These are phyloP conservation scores for Microsporum canis DNA, from an alignment of 2,329 filamentous ascomycete genomes.

Conservation along the genomic window DNA sequence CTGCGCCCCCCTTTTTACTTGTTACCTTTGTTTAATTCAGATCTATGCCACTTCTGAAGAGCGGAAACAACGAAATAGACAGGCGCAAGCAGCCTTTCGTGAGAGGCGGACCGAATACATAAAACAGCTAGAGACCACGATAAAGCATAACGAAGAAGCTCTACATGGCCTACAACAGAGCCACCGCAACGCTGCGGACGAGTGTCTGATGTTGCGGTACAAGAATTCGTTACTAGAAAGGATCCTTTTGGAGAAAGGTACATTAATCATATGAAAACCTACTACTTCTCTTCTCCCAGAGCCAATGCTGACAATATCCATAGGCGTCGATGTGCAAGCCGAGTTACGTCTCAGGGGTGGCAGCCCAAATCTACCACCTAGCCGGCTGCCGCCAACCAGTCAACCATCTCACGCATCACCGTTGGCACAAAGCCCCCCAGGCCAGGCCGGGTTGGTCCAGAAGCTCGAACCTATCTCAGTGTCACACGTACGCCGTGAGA, in stretches of 20 bases:
- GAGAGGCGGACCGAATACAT: conserved; percentile 98
- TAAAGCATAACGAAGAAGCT: conserved; percentile 92
- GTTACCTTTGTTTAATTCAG: conserved; percentile 38
- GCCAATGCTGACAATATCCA: conserved; percentile 3
- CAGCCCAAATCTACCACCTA: conserved; percentile 61
- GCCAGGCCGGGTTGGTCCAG: conserved; percentile 63
- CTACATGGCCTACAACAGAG: conserved; percentile 86
- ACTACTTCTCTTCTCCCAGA: not conserved
- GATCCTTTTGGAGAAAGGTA: conserved; percentile 92
- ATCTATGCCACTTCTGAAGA: conserved; percentile 99
- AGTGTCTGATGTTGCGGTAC: conserved; percentile 95
- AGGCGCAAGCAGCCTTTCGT: conserved; percentile 93
- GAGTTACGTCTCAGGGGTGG: conserved; percentile 88
- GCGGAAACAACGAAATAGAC: conserved; percentile 91
- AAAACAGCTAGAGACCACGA: conserved; percentile 95
- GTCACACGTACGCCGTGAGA: conserved; percentile 40
- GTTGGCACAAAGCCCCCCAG: conserved; percentile 56
- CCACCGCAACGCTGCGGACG: conserved; percentile 86
- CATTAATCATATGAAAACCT: not conserved
- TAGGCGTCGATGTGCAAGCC: conserved; percentile 92
- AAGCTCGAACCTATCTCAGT: conserved; percentile 43
- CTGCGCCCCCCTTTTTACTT: not conserved
- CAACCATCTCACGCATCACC: conserved; percentile 55
- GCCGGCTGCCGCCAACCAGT: conserved; percentile 60
- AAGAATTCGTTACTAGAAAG: conserved; percentile 95